Evolutionary conservation across 371 early-diverging fungal species (phyloP), one percentile per base, ranked within the genome.

Genomic region (Mucor indicus): DNA sequence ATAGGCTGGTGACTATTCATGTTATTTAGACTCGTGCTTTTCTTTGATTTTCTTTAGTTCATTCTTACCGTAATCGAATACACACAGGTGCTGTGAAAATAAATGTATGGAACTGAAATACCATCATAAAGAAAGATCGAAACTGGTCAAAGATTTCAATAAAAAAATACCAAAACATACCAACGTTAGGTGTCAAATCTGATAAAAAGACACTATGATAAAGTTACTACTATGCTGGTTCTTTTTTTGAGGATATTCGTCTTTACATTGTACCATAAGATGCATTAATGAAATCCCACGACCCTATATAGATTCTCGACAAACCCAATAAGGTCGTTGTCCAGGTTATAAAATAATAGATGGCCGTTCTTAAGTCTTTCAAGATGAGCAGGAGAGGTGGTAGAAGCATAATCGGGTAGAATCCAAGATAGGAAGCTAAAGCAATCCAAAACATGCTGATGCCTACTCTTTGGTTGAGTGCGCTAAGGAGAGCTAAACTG

Each of bases 131-230:
- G 63, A 97, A 96, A 0, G 83, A 64, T 38, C 96, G 84, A 78
- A 96, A 98, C 51, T 93, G 92, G 53, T 96, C 95, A 79, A 98
- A 98, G 67, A 98, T 92, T 62, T 98, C 97, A 36, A 91, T 95
- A 70, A 96, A 94, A 58, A 97, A 95, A 72, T 98, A 98, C 98
- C 98, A 98, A 62, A 83, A 95, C 55, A 96, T 67, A 3, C 98
- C 98, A 24, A 95, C 75, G 64, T 93, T 98, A n/a, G 98, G 97
- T 21, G 90, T 89, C 57, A 98, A 64, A 49, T 98, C 97, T 19
- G 82, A 72, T 16, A 93, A 43, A 44, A 68, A 76, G 13, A 76
- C 15, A 27, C 76, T 76, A 40, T 24, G 6, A 11, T 20, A 3
- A 17, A 27, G 17, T 10, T 27, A 17, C 27, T 20, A 4, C n/a